A percentile compares a stretch with the other conserved stretches of the same genome.
Conservation (phyloP, 257 asterid genomes). For the Nyctanthes arbortristis region DNA sequence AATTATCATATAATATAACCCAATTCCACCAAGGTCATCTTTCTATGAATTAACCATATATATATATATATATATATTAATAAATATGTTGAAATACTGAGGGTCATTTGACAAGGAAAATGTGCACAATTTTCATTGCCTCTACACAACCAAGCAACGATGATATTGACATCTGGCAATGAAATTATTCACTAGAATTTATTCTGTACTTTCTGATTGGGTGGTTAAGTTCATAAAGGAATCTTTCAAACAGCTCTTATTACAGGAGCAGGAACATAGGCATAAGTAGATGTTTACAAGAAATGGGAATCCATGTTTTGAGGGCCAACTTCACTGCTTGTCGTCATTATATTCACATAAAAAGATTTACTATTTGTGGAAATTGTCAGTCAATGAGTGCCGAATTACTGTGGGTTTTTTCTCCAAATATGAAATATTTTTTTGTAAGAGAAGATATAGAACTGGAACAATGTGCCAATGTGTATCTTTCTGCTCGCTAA, state of each 20-base stretch:
- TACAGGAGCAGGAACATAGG: neutral
- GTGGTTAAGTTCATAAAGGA: too few species aligned
- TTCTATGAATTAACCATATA: neutral
- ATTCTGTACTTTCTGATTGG: neutral
- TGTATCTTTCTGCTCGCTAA: neutral
- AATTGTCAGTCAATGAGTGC: neutral
- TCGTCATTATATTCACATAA: neutral
- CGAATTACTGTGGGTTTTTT: neutral
- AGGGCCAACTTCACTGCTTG: neutral
- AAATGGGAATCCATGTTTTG: neutral
- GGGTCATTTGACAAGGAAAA: neutral
- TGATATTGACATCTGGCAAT: neutral
- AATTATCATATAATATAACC: neutral
- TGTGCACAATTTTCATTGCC: neutral
- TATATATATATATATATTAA: too few species aligned
- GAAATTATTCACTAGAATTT: neutral
- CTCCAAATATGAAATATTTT: neutral
- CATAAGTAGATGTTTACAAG: neutral
- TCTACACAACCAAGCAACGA: neutral
- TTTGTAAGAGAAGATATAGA: neutral
- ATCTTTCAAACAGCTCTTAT: neutral
- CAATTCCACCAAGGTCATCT: neutral
- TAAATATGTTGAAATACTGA: neutral
- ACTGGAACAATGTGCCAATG: too few species aligned
- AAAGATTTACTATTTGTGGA: neutral